Base-by-base conservation (phyloP, 495 filamentous ascomycete species). In the Patellaria atrata region DNA sequence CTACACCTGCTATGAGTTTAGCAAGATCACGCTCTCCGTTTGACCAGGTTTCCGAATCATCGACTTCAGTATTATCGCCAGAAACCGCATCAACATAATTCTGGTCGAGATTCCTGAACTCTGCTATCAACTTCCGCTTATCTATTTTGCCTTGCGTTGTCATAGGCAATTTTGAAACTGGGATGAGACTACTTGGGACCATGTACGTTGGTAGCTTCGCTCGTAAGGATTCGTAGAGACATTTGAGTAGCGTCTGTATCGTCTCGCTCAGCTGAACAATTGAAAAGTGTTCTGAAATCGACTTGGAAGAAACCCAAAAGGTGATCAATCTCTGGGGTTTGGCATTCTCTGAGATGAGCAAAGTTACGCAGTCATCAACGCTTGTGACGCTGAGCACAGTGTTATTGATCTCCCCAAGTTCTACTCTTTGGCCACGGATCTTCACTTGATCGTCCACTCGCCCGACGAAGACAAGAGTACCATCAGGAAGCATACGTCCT, bases 361-460 rank as follows among this genome's bases (percentile, higher is more conserved):
- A 42, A 7, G 68, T 74, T 1, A 62, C 53, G 37, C 68, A 75
- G 36, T 79, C 62, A 5, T 46, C 35, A 3, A 73, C 67, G 13
- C 47, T 17, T 0, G 31, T 30, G 5, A 59, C 56, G 12, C 56
- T 54, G 1, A 72, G 40, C 7, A 82, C 43, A 12, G 52, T 53
- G n/a, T 58, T 55, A 30, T 71, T 78, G 22, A 94, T 77, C 54
- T 94, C 87, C 3, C 68, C 71, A 5, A 87, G 65, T 20, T 86
- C 82, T 4, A 86, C 71, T 5, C 81, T 68, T 41, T 85, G 75
- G 1, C 83, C 83, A 15, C 82, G 70, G 17, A 92, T 61, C 44
- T 89, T 92, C 47, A 86, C 71, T 60, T 86, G 83, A 29, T 77
- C 78, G 44, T 91, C 82, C 0, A 70, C 60, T 11, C 82, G 67